Conservation (phyloP, 805 yeast species). For the Pichia manshurica region DNA sequence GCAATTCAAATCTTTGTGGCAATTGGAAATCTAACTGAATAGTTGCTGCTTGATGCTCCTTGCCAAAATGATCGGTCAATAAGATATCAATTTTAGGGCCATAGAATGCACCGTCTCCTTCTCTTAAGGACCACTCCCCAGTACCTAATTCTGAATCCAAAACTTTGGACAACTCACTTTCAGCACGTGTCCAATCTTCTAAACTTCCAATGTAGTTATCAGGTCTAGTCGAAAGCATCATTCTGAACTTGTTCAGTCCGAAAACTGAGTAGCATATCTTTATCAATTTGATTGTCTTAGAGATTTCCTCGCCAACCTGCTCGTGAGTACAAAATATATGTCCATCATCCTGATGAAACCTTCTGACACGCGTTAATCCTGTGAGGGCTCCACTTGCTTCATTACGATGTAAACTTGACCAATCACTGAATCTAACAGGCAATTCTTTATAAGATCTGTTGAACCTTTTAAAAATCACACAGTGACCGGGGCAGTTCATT, state of each 20-base stretch:
- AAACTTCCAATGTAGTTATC: conserved; percentile 72
- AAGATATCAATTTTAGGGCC: conserved; percentile 94
- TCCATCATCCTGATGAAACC: conserved; percentile 98
- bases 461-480: conserved; percentile 68
- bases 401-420: conserved; percentile 87
- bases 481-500: conserved; percentile 53
- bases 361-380: conserved; percentile 86
- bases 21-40: conserved; percentile 92
- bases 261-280: conserved; percentile 69
- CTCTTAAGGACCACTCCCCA: conserved; percentile 59
- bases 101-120: conserved; percentile 96
- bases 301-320: conserved; percentile 73
- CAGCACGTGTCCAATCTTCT: conserved; percentile 81
- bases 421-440: conserved; percentile 82
- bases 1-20: conserved; percentile 75
- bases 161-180: conserved; percentile 53
- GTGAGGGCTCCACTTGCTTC: conserved; percentile 92
- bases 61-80: conserved; percentile 71
- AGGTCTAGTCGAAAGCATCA: conserved; percentile 83
- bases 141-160: conserved; percentile 47
- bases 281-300: conserved; percentile 63
- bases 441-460: conserved; percentile 81
- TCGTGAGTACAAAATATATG: conserved; percentile 83
- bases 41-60: conserved; percentile 91
- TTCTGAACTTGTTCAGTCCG: conserved; percentile 51